These are phyloP conservation scores for Debaryomyces maramus DNA, from an alignment of 805 yeast species.

Conservation along the genomic window DNA sequence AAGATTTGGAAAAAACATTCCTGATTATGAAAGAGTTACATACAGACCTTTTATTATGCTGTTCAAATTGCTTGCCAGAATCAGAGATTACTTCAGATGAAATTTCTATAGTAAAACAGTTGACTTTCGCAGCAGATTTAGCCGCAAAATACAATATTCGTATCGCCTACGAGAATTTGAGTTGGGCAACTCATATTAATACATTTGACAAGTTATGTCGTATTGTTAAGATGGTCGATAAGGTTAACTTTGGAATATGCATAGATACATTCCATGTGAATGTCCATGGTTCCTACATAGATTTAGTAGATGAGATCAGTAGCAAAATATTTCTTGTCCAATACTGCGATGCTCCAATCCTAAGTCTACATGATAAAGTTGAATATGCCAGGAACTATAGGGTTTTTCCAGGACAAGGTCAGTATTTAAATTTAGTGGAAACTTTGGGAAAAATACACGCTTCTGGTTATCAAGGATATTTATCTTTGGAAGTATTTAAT, in stretches of 20 bases:
- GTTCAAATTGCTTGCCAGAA: slow-evolving; percentile 13
- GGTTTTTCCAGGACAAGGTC: slow-evolving; percentile 14
- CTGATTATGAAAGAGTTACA: slow-evolving; percentile 7
- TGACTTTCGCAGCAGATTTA: slow-evolving; percentile 12
- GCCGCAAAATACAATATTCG: slow-evolving; percentile 15
- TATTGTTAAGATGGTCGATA: slow-evolving; percentile 18
- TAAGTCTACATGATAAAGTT: slow-evolving; percentile 9
- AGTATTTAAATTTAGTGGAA: slow-evolving; percentile 9
- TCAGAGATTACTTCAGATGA: slow-evolving; percentile 6
- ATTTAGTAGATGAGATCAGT: slow-evolving; percentile 6
- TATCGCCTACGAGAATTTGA: slow-evolving; percentile 26
- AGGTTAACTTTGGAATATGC: slow-evolving; percentile 25
- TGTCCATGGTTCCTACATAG: slow-evolving; percentile 3
- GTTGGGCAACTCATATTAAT: slow-evolving; percentile 23
- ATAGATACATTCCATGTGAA: slow-evolving; percentile 28
- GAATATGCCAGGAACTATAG: slow-evolving; percentile 14
- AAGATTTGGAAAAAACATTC: slow-evolving; percentile 11
- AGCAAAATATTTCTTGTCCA: slow-evolving; percentile 24
- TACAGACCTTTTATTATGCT: slow-evolving; percentile 12
- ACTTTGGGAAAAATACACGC: slow-evolving; percentile 5
- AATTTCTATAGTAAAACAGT: slow-evolving; percentile 12
- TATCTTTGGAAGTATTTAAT: slow-evolving; percentile 17
- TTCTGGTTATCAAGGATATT: slow-evolving; percentile 12
- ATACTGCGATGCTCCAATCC: slow-evolving; percentile 20
- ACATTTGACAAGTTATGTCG: slow-evolving; percentile 16